phyloP scores from a whole-genome alignment of 2,329 filamentous ascomycete species.

The Colletotrichum siamense region DNA sequence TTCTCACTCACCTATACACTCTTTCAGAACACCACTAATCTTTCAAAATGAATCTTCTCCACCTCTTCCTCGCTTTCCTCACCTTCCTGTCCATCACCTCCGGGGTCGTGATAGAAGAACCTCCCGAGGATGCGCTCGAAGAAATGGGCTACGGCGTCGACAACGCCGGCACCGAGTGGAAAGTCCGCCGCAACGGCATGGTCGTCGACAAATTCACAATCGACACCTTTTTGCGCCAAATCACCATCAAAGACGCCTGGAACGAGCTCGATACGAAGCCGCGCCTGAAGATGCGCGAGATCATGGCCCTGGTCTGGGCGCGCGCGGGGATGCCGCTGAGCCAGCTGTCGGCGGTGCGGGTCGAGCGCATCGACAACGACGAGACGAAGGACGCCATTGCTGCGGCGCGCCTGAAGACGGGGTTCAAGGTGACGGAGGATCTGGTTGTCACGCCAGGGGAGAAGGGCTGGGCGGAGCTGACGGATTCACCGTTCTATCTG shows the following conservation, averaged over 20 bases:
- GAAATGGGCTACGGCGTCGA: not conserved
- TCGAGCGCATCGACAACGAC: not conserved
- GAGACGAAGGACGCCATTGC: not conserved
- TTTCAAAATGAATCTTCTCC: not conserved
- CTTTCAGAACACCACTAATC: not conserved
- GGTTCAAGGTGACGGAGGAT: not conserved
- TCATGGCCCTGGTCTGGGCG: not conserved
- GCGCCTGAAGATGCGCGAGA: not conserved
- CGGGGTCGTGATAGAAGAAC: not conserved
- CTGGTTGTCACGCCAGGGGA: not conserved
- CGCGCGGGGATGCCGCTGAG: not conserved
- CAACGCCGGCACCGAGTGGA: not conserved
- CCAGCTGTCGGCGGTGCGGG: not conserved
- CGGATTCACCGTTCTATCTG: not conserved
- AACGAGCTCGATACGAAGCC: not conserved
- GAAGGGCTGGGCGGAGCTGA: not conserved
- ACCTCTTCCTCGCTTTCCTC: not conserved
- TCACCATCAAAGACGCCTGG: not conserved
- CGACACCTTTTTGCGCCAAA: rapidly evolving
- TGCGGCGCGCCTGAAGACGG: not conserved
- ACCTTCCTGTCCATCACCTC: not conserved
- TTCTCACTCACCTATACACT: not conserved
- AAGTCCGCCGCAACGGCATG: not conserved
- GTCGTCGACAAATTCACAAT: not conserved
- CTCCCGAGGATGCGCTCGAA: not conserved